These are phyloP conservation scores for Kazachstania martiniae DNA, from an alignment of 805 yeast genomes.

Conservation along the genomic window DNA sequence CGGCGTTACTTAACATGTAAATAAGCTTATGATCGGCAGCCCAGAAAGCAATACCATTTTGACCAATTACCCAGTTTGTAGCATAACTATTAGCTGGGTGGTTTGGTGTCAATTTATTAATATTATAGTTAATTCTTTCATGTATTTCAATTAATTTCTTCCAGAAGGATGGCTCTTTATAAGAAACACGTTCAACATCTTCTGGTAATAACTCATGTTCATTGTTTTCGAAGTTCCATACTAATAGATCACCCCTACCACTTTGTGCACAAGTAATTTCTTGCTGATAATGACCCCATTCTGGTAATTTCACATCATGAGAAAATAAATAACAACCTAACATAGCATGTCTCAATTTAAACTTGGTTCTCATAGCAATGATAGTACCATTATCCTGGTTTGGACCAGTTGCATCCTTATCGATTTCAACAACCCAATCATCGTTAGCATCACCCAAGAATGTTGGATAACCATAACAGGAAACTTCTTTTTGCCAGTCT, in stretches of 20 bases:
- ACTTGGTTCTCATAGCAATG: constrained; percentile 57
- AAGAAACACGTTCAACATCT: constrained; percentile 41
- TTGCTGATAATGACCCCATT: constrained; percentile 75
- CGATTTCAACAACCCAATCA: constrained; percentile 71
- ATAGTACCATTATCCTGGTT: constrained; percentile 46
- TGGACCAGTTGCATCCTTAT: constrained; percentile 37
- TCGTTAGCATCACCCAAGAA: constrained; percentile 80
- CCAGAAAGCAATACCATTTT: constrained; percentile 80
- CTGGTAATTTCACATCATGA: constrained; percentile 59
- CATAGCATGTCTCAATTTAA: constrained; percentile 72
- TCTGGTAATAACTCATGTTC: constrained; percentile 36
- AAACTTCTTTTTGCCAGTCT: constrained; percentile 80
- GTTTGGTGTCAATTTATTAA: constrained; percentile 45
- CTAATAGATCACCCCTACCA: constrained; percentile 49
- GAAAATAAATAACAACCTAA: constrained; percentile 69
- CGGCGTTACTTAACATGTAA: constrained; percentile 67
- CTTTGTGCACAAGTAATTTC: constrained; percentile 74
- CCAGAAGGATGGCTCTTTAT: constrained; percentile 42
- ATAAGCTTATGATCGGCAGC: constrained; percentile 39
- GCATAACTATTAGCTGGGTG: constrained; percentile 68
- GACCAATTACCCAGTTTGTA: constrained; percentile 59
- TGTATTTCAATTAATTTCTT: constrained; percentile 57
- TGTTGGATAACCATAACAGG: constrained; percentile 67
- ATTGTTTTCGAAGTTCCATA: constrained; percentile 71
- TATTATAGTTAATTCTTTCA: constrained; percentile 62